Conservation (phyloP, 192 early-diverging fungal genomes). For the Pilaira anomala region DNA sequence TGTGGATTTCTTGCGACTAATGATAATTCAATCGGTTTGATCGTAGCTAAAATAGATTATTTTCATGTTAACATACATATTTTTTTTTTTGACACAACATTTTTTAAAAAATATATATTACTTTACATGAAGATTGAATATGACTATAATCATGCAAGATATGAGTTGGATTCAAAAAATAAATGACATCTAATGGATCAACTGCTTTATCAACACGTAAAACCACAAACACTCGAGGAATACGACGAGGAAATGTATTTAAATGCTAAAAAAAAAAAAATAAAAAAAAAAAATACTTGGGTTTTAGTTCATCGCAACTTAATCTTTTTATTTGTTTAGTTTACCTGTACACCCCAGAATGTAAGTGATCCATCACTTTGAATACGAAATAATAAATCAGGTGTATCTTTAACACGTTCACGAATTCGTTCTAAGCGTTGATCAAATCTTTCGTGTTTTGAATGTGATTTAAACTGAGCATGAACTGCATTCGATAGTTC, state of each 20-base stretch:
- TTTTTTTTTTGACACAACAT: neutral
- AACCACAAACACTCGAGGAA: slow-evolving; percentile 66
- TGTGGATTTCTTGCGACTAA: slow-evolving; percentile 57
- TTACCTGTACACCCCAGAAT: slow-evolving; percentile 79
- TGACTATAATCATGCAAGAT: slow-evolving; percentile 34
- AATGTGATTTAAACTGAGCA: slow-evolving; percentile 15
- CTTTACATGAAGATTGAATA: slow-evolving; percentile 42
- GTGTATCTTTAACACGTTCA: slow-evolving; percentile 65
- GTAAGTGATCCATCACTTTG: slow-evolving; percentile 65
- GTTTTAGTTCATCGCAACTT: neutral
- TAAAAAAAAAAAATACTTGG: neutral
- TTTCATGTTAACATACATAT: neutral
- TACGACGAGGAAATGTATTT: slow-evolving; percentile 54
- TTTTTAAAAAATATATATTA: neutral
- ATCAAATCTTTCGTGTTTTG: slow-evolving; percentile 33
- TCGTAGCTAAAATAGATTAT: slow-evolving; percentile 24
- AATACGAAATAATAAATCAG: slow-evolving; percentile 75
- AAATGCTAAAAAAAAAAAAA: slow-evolving; percentile 50
- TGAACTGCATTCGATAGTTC: slow-evolving; percentile 47
- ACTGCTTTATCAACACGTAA: slow-evolving; percentile 59
- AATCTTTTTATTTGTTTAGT: neutral
- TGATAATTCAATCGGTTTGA: slow-evolving; percentile 56
- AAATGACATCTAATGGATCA: slow-evolving; percentile 46
- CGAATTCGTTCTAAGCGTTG: slow-evolving; percentile 48
- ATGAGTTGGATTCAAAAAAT: slow-evolving; percentile 52